Evolutionary conservation across 208 protist genomes (phyloP), one percentile per base, ranked within the genome.

Genomic region (Wallacemonas sp.): DNA sequence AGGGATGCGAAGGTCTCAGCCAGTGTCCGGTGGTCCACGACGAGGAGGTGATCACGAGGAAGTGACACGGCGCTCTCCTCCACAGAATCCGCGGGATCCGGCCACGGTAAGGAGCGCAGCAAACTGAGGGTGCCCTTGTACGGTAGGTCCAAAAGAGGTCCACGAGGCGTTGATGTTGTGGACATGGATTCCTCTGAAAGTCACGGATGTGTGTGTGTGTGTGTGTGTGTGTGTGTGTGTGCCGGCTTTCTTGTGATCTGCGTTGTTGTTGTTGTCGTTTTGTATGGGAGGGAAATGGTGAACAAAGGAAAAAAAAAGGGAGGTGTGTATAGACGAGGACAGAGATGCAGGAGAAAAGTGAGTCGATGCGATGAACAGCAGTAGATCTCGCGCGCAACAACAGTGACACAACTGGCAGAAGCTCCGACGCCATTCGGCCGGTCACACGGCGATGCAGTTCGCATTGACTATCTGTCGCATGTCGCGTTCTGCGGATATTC

Each of bases 11-110:
- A 38, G 14, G 62, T 57, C 8, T 65, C 41, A 14, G 20, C 48
- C 28, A 71, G 54, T 0, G 72, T 50, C 18, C 36, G 28, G 55
- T 69, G 59, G 39, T 75, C 71, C 1, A 74, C 38, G 32, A 73
- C 57, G 10, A 81, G 65, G 22, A 71, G 42, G 28, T 54, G 29
- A 8, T 63, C 48, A 22, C 28, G 32, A 26, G 50, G 67, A 5
- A 55, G 48, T 12, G 20, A 7, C 54, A 73, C 57, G 36, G 20
- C 62, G 25, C n/a, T n/a, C n/a, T 26, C 33, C 18, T 26, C 26
- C n/a, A 33, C 3, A 16, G 23, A 3, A 1, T 38, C 36, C 2
- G 18, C 55, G 32, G 57, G 46, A 5, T 42, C 61, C 18, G 71
- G 70, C 46, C 64, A 69, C 28, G 54, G 65, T 38, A 44, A 16